Evolutionary conservation across 2,329 filamentous ascomycete species (phyloP).

Genomic region (Leptographium radiaticola): DNA sequence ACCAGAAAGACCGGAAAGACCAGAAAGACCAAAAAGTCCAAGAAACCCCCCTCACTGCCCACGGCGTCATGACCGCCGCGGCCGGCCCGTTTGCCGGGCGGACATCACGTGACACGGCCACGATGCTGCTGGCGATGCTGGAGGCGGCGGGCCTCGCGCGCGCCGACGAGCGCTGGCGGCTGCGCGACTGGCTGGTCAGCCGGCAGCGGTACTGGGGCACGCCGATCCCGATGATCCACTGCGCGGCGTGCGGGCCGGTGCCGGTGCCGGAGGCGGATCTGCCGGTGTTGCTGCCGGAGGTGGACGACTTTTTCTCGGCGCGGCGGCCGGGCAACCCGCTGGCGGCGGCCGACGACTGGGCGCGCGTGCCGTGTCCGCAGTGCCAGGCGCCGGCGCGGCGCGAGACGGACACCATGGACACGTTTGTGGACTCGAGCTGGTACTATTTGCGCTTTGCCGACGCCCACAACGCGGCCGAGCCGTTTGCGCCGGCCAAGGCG

Average conservation of each 20-base stretch:
- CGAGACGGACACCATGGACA: conserved; percentile 93
- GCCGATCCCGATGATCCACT: conserved; percentile 82
- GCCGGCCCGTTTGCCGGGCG: conserved; percentile 54
- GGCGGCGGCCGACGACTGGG: conserved; percentile 57
- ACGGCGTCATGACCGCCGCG: conserved; percentile 54
- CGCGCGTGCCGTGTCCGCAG: conserved; percentile 61
- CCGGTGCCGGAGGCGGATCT: conserved; percentile 66
- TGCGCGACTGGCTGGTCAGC: conserved; percentile 83
- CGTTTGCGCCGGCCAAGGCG: conserved; percentile 48
- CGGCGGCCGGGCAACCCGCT: conserved; percentile 66
- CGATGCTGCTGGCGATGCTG: conserved; percentile 45
- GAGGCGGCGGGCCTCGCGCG: conserved; percentile 44
- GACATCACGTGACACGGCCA: conserved; percentile 47
- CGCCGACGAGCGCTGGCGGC: conserved; percentile 59
- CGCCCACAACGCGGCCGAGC: conserved; percentile 45
- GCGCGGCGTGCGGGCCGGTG: conserved; percentile 60
- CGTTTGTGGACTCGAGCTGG: conserved; percentile 92
- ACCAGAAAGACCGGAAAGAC: conserved; percentile 29
- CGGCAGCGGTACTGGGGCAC: conserved; percentile 89
- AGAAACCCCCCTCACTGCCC: conserved; percentile 42
- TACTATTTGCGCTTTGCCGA: conserved; percentile 77
- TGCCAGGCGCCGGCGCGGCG: conserved; percentile 59
- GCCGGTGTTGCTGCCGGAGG: conserved; percentile 60
- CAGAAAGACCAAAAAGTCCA: conserved; percentile 18
- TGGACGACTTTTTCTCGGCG: conserved; percentile 54